Conservation (phyloP, 2,329 filamentous ascomycete genomes). For the Talaromyces sp. region DNA sequence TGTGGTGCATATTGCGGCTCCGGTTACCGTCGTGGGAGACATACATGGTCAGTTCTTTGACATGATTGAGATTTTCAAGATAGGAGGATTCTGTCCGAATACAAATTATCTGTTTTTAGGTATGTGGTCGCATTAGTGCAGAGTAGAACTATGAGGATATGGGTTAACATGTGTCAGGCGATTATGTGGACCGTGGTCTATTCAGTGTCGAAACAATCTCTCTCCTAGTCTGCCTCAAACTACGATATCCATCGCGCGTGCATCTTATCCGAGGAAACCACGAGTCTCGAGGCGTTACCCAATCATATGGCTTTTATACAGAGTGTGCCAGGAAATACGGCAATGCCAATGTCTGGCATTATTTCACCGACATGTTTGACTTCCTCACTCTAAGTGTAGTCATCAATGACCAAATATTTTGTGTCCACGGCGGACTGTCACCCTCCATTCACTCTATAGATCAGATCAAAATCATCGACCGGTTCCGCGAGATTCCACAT, state of each 20-base stretch:
- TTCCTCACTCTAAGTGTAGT: conserved; percentile 95
- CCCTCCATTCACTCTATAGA: conserved; percentile 96
- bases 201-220: conserved; percentile 99
- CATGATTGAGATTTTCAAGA: conserved; percentile 98
- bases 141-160: not conserved
- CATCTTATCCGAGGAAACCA: conserved; percentile 97
- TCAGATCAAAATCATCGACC: conserved; percentile 99
- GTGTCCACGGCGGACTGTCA: conserved; percentile 88
- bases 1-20: conserved; percentile 92
- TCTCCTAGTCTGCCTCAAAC: conserved; percentile 91
- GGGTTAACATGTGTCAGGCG: conserved; percentile 56
- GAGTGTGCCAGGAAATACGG: conserved; percentile 98
- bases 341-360: conserved; percentile 98
- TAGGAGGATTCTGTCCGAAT: conserved; percentile 93
- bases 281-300: conserved; percentile 93
- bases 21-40: conserved; percentile 95
- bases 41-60: conserved; percentile 99
- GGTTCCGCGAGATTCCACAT: conserved; percentile 96
- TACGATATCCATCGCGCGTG: conserved; percentile 92
- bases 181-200: conserved; percentile 97
- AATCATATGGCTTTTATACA: conserved; percentile 98
- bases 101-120: conserved; percentile 98
- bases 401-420: conserved; percentile 98
- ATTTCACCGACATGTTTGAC: conserved; percentile 99
- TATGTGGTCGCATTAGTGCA: conserved; percentile 39